Base-by-base conservation (phyloP, 306 rosid genomes). In the Cucurbita maxima region DNA sequence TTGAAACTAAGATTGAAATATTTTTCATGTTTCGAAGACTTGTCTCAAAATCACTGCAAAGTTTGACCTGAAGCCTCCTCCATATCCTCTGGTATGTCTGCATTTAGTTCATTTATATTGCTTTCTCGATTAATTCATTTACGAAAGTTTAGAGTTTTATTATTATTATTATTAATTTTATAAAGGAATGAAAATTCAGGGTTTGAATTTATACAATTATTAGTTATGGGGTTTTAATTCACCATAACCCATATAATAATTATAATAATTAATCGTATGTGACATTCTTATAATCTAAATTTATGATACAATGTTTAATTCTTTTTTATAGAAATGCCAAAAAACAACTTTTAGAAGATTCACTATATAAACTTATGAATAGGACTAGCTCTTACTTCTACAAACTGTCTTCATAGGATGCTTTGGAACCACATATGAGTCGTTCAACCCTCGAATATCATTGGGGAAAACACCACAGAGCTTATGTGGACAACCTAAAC, bases 381-480 rank as follows among this genome's bases (percentile, higher is more conserved):
- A 37, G 47, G 48, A 61, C 47, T 16, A 1, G 30, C 69, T 37
- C 69, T 11, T 13, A 34, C 10, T 62, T 62, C 12, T 62, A 38
- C 66, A 16, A 38, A 62, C 14, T 62, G 13, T 37, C 53, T 34
- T 73, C 66, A 63, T 84, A 90, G 98, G 81, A 87, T 82, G 96
- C 94, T 52, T 78, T 93, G 85, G 98, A 93, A 85, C 98, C 97
- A 15, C 82, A 84, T 70, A 87, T 93, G 97, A 87, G 94, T 80
- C 85, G 83, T 82, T 79, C 82, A 75, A 90, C 98, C 44, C 76
- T 93, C 13, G 94, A 93, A 59, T 88, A 78, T 81, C 97, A 93
- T 66, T 88, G 98, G 98, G 98, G 97, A 60, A 93, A 88, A 91
- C 98, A 93, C 78, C 98, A 93, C 74, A 86, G 88, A 79, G 81